phyloP scores from a whole-genome alignment of 2,329 filamentous ascomycete species.

The Colletotrichum sp. region DNA sequence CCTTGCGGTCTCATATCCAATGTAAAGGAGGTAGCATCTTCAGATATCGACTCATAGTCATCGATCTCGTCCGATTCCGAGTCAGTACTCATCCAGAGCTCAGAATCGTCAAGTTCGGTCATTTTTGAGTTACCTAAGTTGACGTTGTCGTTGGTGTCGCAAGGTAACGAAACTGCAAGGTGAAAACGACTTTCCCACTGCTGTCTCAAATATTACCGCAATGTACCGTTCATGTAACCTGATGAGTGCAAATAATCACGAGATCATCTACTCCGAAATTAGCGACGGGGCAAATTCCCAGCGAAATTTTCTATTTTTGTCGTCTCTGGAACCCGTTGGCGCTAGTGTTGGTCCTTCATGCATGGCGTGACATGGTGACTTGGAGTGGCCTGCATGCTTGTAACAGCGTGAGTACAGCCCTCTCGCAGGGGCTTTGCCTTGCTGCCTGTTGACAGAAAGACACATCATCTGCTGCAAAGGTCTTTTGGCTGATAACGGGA shows the following conservation, averaged over 20 bases:
- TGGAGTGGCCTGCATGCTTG: not conserved
- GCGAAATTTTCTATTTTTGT: not conserved
- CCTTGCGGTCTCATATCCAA: not conserved
- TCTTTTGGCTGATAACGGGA: not conserved
- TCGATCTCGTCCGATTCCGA: not conserved
- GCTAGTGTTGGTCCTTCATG: not conserved
- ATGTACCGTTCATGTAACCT: not conserved
- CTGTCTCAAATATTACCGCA: not conserved
- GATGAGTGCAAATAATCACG: not conserved
- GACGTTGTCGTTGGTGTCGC: not conserved
- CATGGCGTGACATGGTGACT: not conserved
- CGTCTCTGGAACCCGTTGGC: not conserved
- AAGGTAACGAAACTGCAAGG: not conserved
- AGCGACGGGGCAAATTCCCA: not conserved
- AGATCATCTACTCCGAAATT: not conserved
- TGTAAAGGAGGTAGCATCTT: not conserved
- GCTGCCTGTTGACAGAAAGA: not conserved
- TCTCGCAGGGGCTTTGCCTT: not conserved
- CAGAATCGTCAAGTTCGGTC: not conserved
- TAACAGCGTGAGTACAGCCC: not conserved
- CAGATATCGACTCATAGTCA: not conserved
- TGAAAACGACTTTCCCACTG: rapidly evolving
- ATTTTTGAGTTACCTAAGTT: not conserved
- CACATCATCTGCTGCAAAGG: not conserved
- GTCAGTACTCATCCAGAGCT: not conserved